Evolutionary conservation across 495 filamentous ascomycete species (phyloP).

Genomic region (Sporormia fimetaria): DNA sequence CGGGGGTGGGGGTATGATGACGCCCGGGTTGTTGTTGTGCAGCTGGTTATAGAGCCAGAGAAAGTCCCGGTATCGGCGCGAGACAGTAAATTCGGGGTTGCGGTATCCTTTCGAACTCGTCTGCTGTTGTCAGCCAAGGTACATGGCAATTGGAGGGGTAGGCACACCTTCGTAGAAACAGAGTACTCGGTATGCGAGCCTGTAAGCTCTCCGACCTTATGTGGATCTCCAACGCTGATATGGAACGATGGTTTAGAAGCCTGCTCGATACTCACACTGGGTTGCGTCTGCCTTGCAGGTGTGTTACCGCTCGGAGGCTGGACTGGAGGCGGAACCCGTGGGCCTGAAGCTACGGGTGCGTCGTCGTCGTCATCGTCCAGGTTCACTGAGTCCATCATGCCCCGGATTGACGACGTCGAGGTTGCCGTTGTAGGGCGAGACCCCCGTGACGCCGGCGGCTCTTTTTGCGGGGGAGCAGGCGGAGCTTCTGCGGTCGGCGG

Average conservation of each 20-base stretch:
- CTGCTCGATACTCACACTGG: conserved; percentile 78
- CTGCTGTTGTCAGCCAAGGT: conserved; percentile 34
- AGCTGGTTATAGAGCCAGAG: conserved; percentile 92
- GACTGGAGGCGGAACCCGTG: conserved; percentile 62
- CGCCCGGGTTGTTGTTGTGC: conserved; percentile 86
- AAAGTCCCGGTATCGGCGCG: conserved; percentile 89
- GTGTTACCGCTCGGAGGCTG: conserved; percentile 40
- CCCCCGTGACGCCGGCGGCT: conserved; percentile 45
- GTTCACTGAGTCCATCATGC: conserved; percentile 50
- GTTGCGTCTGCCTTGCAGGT: conserved; percentile 53
- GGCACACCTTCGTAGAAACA: conserved; percentile 75
- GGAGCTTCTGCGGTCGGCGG: conserved; percentile 48
- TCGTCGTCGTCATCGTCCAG: conserved; percentile 53
- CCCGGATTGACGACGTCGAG: conserved; percentile 40
- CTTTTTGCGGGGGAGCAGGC: conserved; percentile 84
- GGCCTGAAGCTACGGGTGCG: conserved; percentile 35
- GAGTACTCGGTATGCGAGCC: conserved; percentile 96
- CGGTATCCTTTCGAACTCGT: conserved; percentile 94
- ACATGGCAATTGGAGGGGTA: background rate
- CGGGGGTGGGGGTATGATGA: conserved; percentile 89
- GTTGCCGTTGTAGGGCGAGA: conserved; percentile 41
- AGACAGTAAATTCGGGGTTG: conserved; percentile 80
- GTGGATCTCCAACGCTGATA: conserved; percentile 91
- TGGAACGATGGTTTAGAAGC: conserved; percentile 82
- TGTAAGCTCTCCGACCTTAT: conserved; percentile 93